Conservation (phyloP, 2,329 filamentous ascomycete genomes). For the Ilyonectria destructans region DNA sequence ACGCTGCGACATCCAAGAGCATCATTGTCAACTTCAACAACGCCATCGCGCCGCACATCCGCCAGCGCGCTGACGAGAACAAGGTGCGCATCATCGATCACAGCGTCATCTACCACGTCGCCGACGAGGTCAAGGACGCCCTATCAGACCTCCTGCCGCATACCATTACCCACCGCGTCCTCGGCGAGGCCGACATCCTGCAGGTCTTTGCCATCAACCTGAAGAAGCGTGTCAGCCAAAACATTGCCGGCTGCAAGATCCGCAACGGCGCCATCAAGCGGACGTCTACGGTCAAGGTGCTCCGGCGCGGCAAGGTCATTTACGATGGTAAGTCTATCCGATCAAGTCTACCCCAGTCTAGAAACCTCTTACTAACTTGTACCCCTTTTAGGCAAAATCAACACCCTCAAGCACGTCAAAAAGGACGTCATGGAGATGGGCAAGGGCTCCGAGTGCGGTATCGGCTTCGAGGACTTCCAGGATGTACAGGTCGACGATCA, state of each 20-base stretch:
- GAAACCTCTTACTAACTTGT: conserved; percentile 36
- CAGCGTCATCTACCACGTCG: conserved; percentile 87
- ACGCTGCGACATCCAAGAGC: conserved; percentile 83
- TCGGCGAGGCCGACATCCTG: conserved; percentile 90
- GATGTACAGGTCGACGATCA: conserved; percentile 86
- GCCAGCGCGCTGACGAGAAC: conserved; percentile 77
- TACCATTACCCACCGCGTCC: conserved; percentile 77
- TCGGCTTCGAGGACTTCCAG: conserved; percentile 86
- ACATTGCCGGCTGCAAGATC: conserved; percentile 90
- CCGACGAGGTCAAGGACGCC: conserved; percentile 79
- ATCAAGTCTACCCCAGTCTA: conserved; percentile 2
- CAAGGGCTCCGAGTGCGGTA: conserved; percentile 94
- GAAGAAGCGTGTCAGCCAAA: conserved; percentile 78
- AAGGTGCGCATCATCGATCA: conserved; percentile 87
- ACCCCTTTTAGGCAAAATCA: conserved; percentile 75
- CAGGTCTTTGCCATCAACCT: conserved; percentile 89
- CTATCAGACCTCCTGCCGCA: conserved; percentile 81
- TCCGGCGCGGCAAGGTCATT: conserved; percentile 79
- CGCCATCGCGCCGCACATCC: conserved; percentile 76
- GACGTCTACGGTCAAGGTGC: conserved; percentile 78
- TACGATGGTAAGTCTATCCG: conserved; percentile 81
- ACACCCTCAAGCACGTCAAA: conserved; percentile 91
- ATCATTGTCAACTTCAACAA: conserved; percentile 92
- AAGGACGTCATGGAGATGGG: conserved; percentile 91
- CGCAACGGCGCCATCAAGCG: conserved; percentile 83